A percentile compares a stretch with the other conserved stretches of the same genome.
Conservation (phyloP, 2,329 filamentous ascomycete genomes). For the Lasiodiplodia gonubiensis region DNA sequence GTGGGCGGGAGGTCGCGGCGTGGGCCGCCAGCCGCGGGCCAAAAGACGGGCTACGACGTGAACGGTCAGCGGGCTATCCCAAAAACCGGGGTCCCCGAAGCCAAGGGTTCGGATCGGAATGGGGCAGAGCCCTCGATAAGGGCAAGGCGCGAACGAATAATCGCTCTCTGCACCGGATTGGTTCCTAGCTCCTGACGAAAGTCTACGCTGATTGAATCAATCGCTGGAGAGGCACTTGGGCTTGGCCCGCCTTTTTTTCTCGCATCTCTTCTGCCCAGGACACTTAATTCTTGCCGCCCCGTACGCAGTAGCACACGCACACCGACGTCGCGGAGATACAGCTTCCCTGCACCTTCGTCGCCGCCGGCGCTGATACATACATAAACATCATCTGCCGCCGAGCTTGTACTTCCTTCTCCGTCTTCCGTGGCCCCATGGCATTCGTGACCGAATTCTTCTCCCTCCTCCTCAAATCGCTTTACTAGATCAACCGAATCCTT, state of each 20-base stretch:
- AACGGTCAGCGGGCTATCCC: slow-evolving; percentile 5
- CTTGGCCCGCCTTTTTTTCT: slow-evolving; percentile 3
- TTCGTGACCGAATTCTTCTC: slow-evolving; percentile 43
- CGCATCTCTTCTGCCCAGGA: not conserved
- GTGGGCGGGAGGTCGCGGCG: slow-evolving; percentile 10
- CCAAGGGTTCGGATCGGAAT: slow-evolving; percentile 12
- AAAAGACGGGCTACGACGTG: slow-evolving; percentile 9
- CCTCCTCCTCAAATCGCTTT: slow-evolving; percentile 43
- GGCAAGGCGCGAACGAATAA: slow-evolving; percentile 11
- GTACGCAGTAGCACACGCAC: slow-evolving; percentile 14
- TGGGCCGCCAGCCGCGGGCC: slow-evolving; percentile 1
- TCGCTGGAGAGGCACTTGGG: not conserved
- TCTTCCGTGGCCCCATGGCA: slow-evolving; percentile 38
- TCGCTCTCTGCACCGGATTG: slow-evolving; percentile 17
- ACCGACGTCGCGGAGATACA: slow-evolving; percentile 12
- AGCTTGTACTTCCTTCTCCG: not conserved
- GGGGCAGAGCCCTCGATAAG: slow-evolving; percentile 9
- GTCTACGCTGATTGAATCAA: not conserved
- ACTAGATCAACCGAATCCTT: slow-evolving; percentile 28
- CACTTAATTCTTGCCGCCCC: not conserved
- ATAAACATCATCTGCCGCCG: not conserved
- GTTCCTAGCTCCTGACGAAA: slow-evolving; percentile 4
- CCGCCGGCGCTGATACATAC: not conserved
- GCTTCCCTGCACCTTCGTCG: slow-evolving; percentile 16
- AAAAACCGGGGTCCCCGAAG: slow-evolving; percentile 17